These are phyloP conservation scores for Pichia eremophila DNA, from an alignment of 805 yeast genomes.

Conservation along the genomic window DNA sequence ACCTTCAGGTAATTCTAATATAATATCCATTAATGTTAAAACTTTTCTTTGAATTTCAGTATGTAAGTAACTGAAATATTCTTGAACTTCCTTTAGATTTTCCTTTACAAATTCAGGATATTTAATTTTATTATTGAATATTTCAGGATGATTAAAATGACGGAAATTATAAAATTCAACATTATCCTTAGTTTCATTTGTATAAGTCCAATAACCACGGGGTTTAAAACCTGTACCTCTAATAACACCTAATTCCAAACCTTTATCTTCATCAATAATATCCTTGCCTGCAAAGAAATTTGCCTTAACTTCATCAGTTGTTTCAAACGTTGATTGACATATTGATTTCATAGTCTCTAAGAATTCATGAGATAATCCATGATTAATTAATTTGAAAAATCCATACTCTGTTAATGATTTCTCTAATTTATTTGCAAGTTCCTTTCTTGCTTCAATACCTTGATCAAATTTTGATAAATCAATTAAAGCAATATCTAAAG, in stretches of 20 bases:
- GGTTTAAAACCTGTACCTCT: conserved; percentile 42
- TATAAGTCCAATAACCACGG: conserved; percentile 38
- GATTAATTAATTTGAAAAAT: conserved; percentile 34
- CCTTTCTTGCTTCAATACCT: conserved; percentile 22
- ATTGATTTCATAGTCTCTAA: conserved; percentile 30
- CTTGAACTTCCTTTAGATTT: conserved; percentile 32
- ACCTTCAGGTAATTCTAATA: conserved; percentile 40
- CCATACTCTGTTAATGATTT: conserved; percentile 33
- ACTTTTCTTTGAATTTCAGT: conserved; percentile 29
- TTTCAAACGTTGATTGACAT: conserved; percentile 32
- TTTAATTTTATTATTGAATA: conserved; percentile 19
- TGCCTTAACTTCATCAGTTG: conserved; percentile 31
- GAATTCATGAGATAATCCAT: conserved; percentile 28
- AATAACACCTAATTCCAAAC: conserved; percentile 32
- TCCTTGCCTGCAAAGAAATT: conserved; percentile 30
- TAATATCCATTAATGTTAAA: conserved; percentile 33
- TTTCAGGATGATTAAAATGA: conserved; percentile 29
- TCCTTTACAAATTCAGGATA: conserved; percentile 34
- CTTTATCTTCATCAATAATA: conserved; percentile 18
- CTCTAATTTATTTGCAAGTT: conserved; percentile 31
- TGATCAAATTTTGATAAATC: conserved; percentile 31
- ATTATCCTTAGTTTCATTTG: conserved; percentile 33
- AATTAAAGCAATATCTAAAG: conserved; percentile 26
- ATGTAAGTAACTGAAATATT: conserved; percentile 32
- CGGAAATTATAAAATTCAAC: conserved; percentile 36